Conservation (phyloP, 495 filamentous ascomycete genomes). For the Chaetomium fimeti region DNA sequence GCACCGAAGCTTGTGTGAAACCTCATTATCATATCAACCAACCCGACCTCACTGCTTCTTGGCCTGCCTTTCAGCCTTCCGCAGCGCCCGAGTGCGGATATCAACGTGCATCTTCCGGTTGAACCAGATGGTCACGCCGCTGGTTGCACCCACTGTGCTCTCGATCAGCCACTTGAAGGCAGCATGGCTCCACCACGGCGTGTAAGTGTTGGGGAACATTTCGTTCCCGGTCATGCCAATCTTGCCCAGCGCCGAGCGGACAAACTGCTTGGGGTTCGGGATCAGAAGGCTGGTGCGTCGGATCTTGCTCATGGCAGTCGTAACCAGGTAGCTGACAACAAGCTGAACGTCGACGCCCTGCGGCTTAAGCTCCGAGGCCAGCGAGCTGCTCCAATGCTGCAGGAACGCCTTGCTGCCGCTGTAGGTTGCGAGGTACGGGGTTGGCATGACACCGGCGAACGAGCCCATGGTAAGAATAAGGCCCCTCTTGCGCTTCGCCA, state of each 20-base stretch:
- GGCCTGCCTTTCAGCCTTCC: conserved; percentile 79
- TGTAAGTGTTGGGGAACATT: conserved; percentile 73
- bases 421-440: conserved; percentile 92
- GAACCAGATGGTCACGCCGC: conserved; percentile 57
- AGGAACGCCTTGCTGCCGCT: conserved; percentile 98
- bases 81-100: conserved; percentile 84
- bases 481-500: conserved; percentile 77
- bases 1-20: no score
- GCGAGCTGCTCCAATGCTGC: conserved; percentile 88
- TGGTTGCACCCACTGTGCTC: conserved; percentile 66
- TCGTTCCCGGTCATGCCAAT: conserved; percentile 77
- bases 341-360: conserved; percentile 81
- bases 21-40: no score
- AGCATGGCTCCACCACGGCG: conserved; percentile 89
- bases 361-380: conserved; percentile 77
- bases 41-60: conserved; percentile 50
- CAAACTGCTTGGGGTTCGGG: conserved; percentile 79
- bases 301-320: conserved; percentile 94
- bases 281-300: conserved; percentile 70
- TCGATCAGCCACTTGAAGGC: conserved; percentile 82
- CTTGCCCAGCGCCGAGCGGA: conserved; percentile 73
- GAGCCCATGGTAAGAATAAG: conserved; percentile 97
- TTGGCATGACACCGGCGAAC: conserved; percentile 86
- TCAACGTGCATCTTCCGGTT: conserved; percentile 81
- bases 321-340: conserved; percentile 87